phyloP scores from a whole-genome alignment of 768 basidiomycete genomes.

The Amylocystis lapponica region DNA sequence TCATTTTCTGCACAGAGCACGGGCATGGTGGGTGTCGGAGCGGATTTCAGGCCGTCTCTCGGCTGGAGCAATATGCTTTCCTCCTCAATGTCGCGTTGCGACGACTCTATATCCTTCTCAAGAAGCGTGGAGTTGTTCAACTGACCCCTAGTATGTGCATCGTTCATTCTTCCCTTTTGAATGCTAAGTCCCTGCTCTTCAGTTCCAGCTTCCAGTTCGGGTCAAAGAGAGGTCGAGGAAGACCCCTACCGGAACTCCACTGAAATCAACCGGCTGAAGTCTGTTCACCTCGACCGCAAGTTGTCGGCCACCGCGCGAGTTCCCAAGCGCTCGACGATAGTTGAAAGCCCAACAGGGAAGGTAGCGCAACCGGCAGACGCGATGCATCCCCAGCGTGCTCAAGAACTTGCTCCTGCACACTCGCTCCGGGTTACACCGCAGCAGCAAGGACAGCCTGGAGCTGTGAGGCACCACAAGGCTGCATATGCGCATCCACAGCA shows the following conservation, averaged over 20 bases:
- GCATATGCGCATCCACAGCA: slow-evolving; percentile 12
- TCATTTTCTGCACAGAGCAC: slow-evolving; percentile 77
- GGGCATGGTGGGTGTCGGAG: slow-evolving; percentile 55
- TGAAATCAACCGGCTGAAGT: slow-evolving; percentile 93
- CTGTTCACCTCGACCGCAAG: slow-evolving; percentile 92
- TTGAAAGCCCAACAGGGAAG: slow-evolving; percentile 90
- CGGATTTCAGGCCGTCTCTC: slow-evolving; percentile 88
- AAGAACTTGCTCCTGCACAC: slow-evolving; percentile 15
- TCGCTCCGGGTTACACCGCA: slow-evolving; percentile 11
- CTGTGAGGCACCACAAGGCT: no score
- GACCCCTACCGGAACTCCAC: slow-evolving; percentile 83
- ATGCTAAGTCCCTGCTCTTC: slow-evolving; percentile 3
- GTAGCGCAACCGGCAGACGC: slow-evolving; percentile 71
- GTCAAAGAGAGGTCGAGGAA: slow-evolving; percentile 37
- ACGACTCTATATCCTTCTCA: slow-evolving; percentile 79
- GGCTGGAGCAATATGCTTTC: slow-evolving; percentile 97
- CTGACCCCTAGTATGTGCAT: slow-evolving; percentile 67
- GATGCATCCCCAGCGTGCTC: slow-evolving; percentile 33
- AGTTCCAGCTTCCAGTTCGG: slow-evolving; percentile 23
- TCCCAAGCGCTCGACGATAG: slow-evolving; percentile 90
- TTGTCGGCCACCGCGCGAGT: slow-evolving; percentile 88
- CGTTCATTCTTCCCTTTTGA: no score
- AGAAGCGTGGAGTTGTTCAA: slow-evolving; percentile 88
- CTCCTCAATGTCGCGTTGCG: slow-evolving; percentile 92
- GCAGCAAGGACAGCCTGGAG: slow-evolving; percentile 12